These are phyloP conservation scores for Albifimbria verrucaria DNA, from an alignment of 2,329 filamentous ascomycete genomes.

Conservation along the genomic window DNA sequence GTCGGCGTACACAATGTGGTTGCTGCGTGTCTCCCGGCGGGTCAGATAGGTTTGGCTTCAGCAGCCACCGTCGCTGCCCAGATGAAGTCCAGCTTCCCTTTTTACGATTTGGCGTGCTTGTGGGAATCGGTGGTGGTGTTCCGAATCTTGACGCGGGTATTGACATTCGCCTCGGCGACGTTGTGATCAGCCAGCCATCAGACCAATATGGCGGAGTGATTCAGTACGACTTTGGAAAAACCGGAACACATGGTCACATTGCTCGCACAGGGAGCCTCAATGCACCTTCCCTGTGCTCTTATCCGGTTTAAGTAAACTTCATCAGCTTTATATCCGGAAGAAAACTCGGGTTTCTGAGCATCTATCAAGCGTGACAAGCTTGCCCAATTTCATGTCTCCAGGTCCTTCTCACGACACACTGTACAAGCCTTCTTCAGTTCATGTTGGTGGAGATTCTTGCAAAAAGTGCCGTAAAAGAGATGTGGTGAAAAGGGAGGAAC, in stretches of 20 bases:
- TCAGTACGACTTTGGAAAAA: background rate
- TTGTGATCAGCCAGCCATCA: background rate
- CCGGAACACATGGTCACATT: background rate
- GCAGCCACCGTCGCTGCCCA: background rate
- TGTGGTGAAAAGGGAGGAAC: background rate
- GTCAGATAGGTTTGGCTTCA: background rate
- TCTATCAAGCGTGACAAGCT: background rate
- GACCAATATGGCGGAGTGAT: background rate
- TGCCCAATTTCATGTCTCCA: background rate
- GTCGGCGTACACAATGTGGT: background rate
- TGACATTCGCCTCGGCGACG: background rate
- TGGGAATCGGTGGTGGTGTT: background rate
- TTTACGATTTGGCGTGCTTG: background rate
- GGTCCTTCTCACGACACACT: background rate
- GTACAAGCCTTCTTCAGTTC: background rate
- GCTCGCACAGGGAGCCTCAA: background rate
- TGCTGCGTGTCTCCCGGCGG: background rate
- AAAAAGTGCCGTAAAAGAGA: background rate
- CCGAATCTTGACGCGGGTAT: background rate
- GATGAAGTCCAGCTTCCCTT: background rate
- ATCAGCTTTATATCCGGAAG: background rate
- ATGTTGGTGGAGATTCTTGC: background rate
- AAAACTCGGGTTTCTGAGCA: background rate
- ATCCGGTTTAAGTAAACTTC: background rate
- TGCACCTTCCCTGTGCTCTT: background rate